Percentiles rank a stretch among this genome's conserved stretches.
phyloP scores from a whole-genome alignment of 306 rosid genomes.

The Citrullus amarus region DNA sequence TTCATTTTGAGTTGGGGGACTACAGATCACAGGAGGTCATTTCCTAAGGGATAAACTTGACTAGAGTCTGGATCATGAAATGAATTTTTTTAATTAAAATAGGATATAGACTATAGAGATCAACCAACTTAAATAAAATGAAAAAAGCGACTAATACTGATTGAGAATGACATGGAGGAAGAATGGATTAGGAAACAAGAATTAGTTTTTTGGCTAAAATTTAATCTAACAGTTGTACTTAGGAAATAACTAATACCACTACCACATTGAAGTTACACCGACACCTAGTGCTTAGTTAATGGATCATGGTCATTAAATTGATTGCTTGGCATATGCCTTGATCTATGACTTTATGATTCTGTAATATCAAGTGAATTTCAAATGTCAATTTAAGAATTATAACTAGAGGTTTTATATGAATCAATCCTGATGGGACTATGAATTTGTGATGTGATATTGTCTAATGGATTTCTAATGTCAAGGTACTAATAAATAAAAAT shows the following conservation, averaged over 20 bases:
- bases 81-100: background rate
- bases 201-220: background rate
- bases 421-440: conserved; percentile 11
- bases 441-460: conserved; percentile 6
- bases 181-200: background rate
- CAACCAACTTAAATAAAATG: background rate
- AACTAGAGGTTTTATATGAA: background rate
- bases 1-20: background rate
- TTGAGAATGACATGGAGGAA: background rate
- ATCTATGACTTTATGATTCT: background rate
- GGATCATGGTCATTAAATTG: background rate
- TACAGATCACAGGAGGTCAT: background rate
- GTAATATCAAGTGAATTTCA: background rate
- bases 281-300: background rate
- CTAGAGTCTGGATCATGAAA: background rate
- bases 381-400: background rate
- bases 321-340: background rate
- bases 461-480: conserved; percentile 22
- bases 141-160: background rate
- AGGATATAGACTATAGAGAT: background rate
- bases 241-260: background rate
- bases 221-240: background rate
- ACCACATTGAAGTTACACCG: background rate
- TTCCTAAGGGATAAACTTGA: background rate
- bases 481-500: conserved; percentile 24